Evolutionary conservation across 441 rosid genomes (phyloP).

Genomic region (Biscutella auriculata): DNA sequence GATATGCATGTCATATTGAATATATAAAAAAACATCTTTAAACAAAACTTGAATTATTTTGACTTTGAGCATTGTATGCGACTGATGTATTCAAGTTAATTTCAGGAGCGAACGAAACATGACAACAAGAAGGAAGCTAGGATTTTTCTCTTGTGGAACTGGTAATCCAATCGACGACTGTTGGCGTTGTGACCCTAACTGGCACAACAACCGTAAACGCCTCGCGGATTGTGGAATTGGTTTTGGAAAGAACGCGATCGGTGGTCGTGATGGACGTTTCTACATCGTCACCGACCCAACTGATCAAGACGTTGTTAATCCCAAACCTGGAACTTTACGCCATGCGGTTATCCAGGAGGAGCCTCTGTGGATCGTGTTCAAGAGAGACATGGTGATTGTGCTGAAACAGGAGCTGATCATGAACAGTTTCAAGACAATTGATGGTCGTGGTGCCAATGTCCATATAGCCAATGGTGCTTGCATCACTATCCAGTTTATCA

Average conservation of each 20-base stretch:
- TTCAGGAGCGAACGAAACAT: conserved; percentile 62
- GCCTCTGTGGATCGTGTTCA: conserved; percentile 86
- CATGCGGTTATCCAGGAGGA: conserved; percentile 81
- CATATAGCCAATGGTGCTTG: conserved; percentile 87
- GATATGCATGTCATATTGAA: too few relatives aligned
- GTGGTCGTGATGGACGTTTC: conserved; percentile 86
- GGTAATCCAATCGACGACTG: conserved; percentile 89
- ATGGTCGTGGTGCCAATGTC: conserved; percentile 75
- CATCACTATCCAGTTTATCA: conserved; percentile 70
- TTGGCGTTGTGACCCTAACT: conserved; percentile 79
- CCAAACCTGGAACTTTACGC: conserved; percentile 84
- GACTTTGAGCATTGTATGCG: not conserved
- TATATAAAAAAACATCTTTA: too few relatives aligned
- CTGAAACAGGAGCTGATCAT: conserved; percentile 75
- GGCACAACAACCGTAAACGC: conserved; percentile 81
- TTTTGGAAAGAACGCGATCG: conserved; percentile 79
- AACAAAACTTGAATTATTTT: too few relatives aligned
- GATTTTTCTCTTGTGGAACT: conserved; percentile 75
- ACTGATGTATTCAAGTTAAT: not conserved
- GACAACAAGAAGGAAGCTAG: conserved; percentile 67
- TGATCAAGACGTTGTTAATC: conserved; percentile 80
- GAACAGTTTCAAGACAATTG: conserved; percentile 93
- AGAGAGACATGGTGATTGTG: conserved; percentile 79
- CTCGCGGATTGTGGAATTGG: conserved; percentile 91
- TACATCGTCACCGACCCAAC: conserved; percentile 66